Percentiles rank a stretch among this genome's conserved stretches.
Evolutionary conservation across 169 alveolate species (phyloP).

Genomic region (Plasmodium knowlesi): DNA sequence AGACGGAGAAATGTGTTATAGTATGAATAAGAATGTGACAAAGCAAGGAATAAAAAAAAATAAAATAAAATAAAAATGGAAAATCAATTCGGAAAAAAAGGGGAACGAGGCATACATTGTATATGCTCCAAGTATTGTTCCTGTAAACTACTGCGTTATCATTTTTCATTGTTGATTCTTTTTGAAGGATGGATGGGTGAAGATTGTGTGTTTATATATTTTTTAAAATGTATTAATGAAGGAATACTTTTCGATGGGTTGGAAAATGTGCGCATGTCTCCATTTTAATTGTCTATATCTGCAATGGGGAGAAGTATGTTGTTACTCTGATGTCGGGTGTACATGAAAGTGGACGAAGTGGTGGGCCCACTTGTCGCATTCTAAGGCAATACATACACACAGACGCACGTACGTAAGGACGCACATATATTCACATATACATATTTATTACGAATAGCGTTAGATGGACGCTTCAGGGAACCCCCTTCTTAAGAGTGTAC

Average conservation of each 20-base stretch:
- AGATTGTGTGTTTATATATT: neutral
- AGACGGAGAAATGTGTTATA: neutral
- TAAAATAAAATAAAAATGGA: neutral
- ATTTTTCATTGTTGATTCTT: conserved; percentile 40
- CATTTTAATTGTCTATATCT: neutral
- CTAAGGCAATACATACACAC: neutral
- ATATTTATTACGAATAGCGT: neutral
- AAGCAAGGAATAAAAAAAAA: neutral
- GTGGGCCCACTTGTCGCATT: neutral
- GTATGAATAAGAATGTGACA: neutral
- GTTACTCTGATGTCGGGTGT: neutral
- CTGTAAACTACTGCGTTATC: conserved; percentile 19
- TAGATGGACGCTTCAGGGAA: neutral
- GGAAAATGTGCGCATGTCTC: neutral
- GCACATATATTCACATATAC: neutral
- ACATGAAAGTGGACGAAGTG: neutral
- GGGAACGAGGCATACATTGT: conserved; percentile 7
- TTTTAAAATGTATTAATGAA: neutral
- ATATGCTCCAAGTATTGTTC: conserved; percentile 51
- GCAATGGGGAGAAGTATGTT: neutral
- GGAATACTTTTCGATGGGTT: neutral
- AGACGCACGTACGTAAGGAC: neutral
- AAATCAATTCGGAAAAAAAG: neutral
- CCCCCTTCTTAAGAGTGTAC: neutral
- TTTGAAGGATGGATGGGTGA: neutral